phyloP scores from a whole-genome alignment of 1,284 basidiomycete genomes.

The Vanrija humicola region DNA sequence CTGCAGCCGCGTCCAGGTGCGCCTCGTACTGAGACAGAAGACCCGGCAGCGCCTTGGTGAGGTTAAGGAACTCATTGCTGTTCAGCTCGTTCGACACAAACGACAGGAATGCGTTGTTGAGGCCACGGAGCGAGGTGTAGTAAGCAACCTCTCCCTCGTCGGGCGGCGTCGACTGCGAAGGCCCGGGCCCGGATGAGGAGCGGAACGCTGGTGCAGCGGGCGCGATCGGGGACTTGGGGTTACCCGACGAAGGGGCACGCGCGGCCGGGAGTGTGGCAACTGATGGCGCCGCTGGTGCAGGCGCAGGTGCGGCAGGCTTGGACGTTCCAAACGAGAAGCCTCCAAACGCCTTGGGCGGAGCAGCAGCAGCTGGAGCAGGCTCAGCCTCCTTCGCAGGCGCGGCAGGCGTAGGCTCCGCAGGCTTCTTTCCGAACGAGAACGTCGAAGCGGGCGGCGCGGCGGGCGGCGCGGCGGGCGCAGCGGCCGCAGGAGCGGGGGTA shows the following conservation, averaged over 20 bases:
- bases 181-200: slow-evolving; percentile 26
- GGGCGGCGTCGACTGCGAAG: slow-evolving; percentile 25
- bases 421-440: too few relatives aligned
- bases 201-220: slow-evolving; percentile 7
- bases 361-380: slow-evolving; percentile 14
- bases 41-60: slow-evolving; percentile 49
- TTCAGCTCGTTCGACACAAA: slow-evolving; percentile 63
- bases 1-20: slow-evolving; percentile 58
- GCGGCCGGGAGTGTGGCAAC: background rate
- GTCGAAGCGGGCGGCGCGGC: background rate
- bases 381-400: background rate
- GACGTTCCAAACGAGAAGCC: slow-evolving; percentile 22
- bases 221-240: slow-evolving; percentile 15
- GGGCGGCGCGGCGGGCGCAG: background rate
- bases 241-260: background rate
- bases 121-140: slow-evolving; percentile 69
- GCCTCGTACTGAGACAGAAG: slow-evolving; percentile 64
- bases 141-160: slow-evolving; percentile 54
- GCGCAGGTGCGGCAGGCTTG: background rate
- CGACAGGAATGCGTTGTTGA: slow-evolving; percentile 69
- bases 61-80: slow-evolving; percentile 70
- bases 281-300: background rate
- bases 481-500: slow-evolving; percentile 5
- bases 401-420: background rate
- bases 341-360: slow-evolving; percentile 15